Percentiles rank a stretch among this genome's conserved stretches.
Conservation (phyloP, 108 stramenopile species). For the Nitzschia putrida region DNA sequence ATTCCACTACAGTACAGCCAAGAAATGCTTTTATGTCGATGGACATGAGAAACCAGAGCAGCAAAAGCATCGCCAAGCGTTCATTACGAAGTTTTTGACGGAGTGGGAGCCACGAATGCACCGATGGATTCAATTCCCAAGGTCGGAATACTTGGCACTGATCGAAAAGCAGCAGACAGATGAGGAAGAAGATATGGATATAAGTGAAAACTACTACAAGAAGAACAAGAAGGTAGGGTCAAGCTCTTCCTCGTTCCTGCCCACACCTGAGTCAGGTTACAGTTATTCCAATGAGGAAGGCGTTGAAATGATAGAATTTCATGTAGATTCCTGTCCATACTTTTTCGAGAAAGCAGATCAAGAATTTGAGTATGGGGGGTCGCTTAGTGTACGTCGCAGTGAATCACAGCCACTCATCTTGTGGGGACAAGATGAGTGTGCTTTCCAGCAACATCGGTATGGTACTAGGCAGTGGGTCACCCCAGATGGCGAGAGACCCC, state of each 20-base stretch:
- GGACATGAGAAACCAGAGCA: conserved; percentile 14
- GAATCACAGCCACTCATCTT: neutral
- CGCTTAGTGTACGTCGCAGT: neutral
- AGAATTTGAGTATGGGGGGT: neutral
- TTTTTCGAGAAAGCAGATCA: neutral
- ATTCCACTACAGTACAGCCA: conserved; percentile 11
- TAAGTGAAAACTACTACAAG: neutral
- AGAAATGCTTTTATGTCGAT: conserved; percentile 29
- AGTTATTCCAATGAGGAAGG: neutral
- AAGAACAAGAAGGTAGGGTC: too few relatives aligned
- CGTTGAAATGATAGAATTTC: neutral
- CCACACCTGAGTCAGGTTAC: neutral
- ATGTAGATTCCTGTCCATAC: neutral
- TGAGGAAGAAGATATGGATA: neutral
- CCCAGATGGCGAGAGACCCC: neutral
- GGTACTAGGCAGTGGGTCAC: neutral
- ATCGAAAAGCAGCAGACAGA: neutral
- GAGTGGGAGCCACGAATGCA: conserved; percentile 6
- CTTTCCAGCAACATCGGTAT: conserved; percentile 1
- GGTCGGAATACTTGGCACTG: too few relatives aligned
- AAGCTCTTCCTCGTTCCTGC: too few relatives aligned
- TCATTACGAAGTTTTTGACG: conserved; percentile 1
- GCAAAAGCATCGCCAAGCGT: neutral
- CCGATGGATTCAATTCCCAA: conserved; percentile 27
- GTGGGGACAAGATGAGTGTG: too few relatives aligned